Evolutionary conservation across 176 grass and related monocot species (phyloP).

Genomic region (Miscanthus lutarioriparius): DNA sequence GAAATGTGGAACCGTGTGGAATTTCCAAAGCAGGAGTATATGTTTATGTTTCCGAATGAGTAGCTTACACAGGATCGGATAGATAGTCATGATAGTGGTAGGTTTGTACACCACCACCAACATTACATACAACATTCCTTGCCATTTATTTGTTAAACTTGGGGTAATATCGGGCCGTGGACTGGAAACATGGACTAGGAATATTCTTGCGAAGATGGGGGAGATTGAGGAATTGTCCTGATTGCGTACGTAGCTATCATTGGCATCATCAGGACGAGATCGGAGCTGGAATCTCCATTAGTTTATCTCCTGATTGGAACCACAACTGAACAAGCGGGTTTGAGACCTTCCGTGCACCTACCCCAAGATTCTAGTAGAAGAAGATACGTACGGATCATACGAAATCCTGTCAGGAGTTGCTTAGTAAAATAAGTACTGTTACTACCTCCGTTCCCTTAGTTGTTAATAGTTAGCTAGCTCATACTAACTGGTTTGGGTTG

Average conservation of each 20-base stretch:
- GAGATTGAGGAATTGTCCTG: not conserved
- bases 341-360: not conserved
- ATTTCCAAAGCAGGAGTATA: not conserved
- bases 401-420: conserved; percentile 1
- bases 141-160: not conserved
- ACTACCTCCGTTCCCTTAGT: no score
- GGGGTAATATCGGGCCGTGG: not conserved
- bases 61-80: no score
- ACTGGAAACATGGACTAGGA: not conserved
- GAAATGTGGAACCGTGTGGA: no score
- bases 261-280: not conserved
- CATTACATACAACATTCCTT: not conserved
- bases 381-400: not conserved
- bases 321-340: no score
- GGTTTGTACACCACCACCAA: not conserved
- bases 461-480: no score
- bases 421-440: not conserved
- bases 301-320: not conserved
- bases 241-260: conserved; percentile 12
- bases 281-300: not conserved
- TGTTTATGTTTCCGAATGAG: no score
- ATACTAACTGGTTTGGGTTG: no score
- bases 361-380: not conserved
- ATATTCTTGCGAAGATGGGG: conserved; percentile 34
- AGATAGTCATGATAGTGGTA: not conserved